phyloP scores from a whole-genome alignment of 176 grass and related monocot genomes.

The Eragrostis nindensis region DNA sequence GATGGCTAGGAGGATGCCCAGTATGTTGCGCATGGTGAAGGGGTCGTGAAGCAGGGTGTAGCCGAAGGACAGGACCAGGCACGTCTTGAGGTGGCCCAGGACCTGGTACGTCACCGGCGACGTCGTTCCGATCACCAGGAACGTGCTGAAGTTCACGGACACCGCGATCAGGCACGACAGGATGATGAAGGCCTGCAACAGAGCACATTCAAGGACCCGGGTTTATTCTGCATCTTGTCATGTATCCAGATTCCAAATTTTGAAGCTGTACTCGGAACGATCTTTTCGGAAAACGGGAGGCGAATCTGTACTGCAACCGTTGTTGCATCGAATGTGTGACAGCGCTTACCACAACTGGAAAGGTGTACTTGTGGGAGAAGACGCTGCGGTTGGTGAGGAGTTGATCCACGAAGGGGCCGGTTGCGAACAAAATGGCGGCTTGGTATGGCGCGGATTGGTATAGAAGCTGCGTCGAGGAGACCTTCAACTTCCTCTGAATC shows the following conservation, averaged over 20 bases:
- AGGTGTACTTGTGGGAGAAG: slow-evolving; percentile 65
- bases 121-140: slow-evolving; percentile 90
- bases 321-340: not conserved
- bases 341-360: slow-evolving; percentile 62
- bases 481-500: slow-evolving; percentile 92
- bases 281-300: not conserved
- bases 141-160: slow-evolving; percentile 95
- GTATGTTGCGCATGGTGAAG: slow-evolving; percentile 75
- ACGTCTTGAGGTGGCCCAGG: slow-evolving; percentile 94
- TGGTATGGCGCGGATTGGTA: slow-evolving; percentile 89
- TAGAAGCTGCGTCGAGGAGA: slow-evolving; percentile 86
- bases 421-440: slow-evolving; percentile 69
- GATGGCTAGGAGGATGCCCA: slow-evolving; percentile 87
- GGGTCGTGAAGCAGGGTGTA: slow-evolving; percentile 86
- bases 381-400: slow-evolving; percentile 74
- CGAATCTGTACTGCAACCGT: not conserved
- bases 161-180: slow-evolving; percentile 91
- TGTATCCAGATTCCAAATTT: not conserved
- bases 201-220: not conserved
- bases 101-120: slow-evolving; percentile 97
- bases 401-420: slow-evolving; percentile 81
- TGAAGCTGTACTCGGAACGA: not conserved
- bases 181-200: slow-evolving; percentile 76
- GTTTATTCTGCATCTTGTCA: not conserved
- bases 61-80: slow-evolving; percentile 83